Evolutionary conservation across 2,329 filamentous ascomycete species (phyloP).

Genomic region (Berkeleyomyces basicola): DNA sequence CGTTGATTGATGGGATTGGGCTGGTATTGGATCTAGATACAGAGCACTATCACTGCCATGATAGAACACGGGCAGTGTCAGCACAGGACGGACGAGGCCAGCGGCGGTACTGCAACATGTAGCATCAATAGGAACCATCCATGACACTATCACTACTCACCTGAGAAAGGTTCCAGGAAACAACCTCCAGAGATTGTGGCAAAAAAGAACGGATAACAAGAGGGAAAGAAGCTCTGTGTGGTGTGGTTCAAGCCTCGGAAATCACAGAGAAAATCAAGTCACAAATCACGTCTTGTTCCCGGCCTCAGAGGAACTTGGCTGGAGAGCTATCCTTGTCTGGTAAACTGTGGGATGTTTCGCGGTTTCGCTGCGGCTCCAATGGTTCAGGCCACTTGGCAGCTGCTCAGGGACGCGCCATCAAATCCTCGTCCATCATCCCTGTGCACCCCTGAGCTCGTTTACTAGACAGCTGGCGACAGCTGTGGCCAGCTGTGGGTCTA

Average conservation of each 20-base stretch:
- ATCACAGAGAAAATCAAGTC: constrained; percentile 13
- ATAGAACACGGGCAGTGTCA: too few species aligned
- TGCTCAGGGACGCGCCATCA: constrained; percentile 2
- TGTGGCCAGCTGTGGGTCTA: neutral
- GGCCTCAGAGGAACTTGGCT: neutral
- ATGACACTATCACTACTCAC: too few species aligned
- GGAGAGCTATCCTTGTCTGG: too few species aligned
- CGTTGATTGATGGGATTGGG: neutral
- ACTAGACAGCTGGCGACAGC: neutral
- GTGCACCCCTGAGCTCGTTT: neutral
- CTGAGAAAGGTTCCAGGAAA: constrained; percentile 12
- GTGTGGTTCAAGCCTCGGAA: constrained; percentile 12
- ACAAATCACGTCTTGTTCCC: neutral
- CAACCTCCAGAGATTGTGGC: constrained; percentile 12
- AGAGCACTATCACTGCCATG: too few species aligned
- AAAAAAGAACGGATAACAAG: constrained; percentile 12
- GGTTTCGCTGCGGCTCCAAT: neutral
- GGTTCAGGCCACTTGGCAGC: constrained; percentile 12
- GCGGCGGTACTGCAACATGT: too few species aligned
- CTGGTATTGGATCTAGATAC: too few species aligned
- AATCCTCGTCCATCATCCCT: neutral
- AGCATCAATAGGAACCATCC: too few species aligned
- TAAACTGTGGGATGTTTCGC: neutral
- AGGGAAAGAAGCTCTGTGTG: constrained; percentile 13
- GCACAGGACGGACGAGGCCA: too few species aligned